Percentiles rank a stretch among this genome's conserved stretches.
These are phyloP conservation scores for Pyricularia sp. DNA, from an alignment of 2,329 filamentous ascomycete genomes.

Conservation along the genomic window DNA sequence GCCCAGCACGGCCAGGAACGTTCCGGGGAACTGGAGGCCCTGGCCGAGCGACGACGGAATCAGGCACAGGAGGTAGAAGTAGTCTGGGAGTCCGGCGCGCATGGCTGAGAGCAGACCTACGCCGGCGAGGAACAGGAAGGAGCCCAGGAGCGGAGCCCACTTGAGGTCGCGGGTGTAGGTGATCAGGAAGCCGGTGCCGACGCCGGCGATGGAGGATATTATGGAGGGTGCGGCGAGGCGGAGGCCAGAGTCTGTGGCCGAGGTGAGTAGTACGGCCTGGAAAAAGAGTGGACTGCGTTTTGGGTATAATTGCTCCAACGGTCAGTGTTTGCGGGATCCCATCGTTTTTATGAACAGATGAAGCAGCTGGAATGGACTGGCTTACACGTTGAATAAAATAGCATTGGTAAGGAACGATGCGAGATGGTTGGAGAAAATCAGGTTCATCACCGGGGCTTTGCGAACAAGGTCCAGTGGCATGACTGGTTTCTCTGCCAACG, in stretches of 20 bases:
- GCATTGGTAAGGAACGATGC: constrained; percentile 43
- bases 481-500: constrained; percentile 40
- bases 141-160: constrained; percentile 45
- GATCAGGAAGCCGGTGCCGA: constrained; percentile 53
- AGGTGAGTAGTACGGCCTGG: constrained; percentile 62
- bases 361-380: constrained; percentile 12
- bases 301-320: background rate
- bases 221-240: constrained; percentile 57
- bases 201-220: constrained; percentile 43
- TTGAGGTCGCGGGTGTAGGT: constrained; percentile 50
- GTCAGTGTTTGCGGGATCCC: background rate
- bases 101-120: constrained; percentile 39
- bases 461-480: constrained; percentile 48
- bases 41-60: constrained; percentile 47
- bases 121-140: constrained; percentile 37
- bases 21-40: constrained; percentile 55
- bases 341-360: background rate
- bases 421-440: constrained; percentile 47
- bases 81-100: constrained; percentile 32
- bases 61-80: constrained; percentile 45
- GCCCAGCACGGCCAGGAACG: constrained; percentile 54
- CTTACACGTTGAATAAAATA: constrained; percentile 49
- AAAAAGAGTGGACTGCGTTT: constrained; percentile 58
- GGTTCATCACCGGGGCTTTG: constrained; percentile 41
- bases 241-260: constrained; percentile 62